Percentiles rank a stretch among this genome's conserved stretches.
phyloP scores from a whole-genome alignment of 495 filamentous ascomycete genomes.

The Penicillium arizonense region DNA sequence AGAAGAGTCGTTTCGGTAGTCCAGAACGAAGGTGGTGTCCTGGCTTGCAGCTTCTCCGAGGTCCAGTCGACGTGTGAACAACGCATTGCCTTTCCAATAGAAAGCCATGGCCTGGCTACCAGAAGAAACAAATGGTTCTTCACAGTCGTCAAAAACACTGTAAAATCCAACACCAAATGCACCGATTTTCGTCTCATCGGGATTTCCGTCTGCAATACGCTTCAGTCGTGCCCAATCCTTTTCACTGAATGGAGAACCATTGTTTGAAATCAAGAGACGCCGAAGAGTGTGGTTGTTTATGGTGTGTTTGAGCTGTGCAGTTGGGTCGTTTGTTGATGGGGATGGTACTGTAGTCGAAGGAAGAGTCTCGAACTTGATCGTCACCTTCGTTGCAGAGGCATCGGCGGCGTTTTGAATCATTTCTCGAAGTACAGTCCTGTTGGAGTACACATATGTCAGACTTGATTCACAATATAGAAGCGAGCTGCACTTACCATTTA shows the following conservation, averaged over 20 bases:
- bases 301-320: slow-evolving; percentile 75
- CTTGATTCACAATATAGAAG: not conserved
- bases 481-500: slow-evolving; percentile 59
- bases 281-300: slow-evolving; percentile 80
- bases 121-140: slow-evolving; percentile 93
- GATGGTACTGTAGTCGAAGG: slow-evolving; percentile 75
- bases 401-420: slow-evolving; percentile 98
- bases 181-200: slow-evolving; percentile 97
- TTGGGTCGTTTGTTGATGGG: slow-evolving; percentile 62
- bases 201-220: slow-evolving; percentile 96
- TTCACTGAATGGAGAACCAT: slow-evolving; percentile 79
- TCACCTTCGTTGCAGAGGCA: slow-evolving; percentile 84
- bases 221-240: slow-evolving; percentile 94
- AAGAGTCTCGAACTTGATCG: slow-evolving; percentile 84
- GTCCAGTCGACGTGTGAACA: slow-evolving; percentile 82
- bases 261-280: slow-evolving; percentile 82
- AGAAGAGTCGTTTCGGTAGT: slow-evolving; percentile 84
- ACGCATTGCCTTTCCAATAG: slow-evolving; percentile 94
- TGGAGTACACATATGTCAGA: slow-evolving; percentile 4
- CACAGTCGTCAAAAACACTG: slow-evolving; percentile 96
- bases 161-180: slow-evolving; percentile 99
- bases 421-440: slow-evolving; percentile 72
- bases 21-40: slow-evolving; percentile 87
- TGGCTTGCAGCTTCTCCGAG: slow-evolving; percentile 60
- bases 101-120: slow-evolving; percentile 94